Percentiles rank a stretch among this genome's conserved stretches.
Conservation (phyloP, 257 asterid genomes). For the Nicotiana benthamiana region DNA sequence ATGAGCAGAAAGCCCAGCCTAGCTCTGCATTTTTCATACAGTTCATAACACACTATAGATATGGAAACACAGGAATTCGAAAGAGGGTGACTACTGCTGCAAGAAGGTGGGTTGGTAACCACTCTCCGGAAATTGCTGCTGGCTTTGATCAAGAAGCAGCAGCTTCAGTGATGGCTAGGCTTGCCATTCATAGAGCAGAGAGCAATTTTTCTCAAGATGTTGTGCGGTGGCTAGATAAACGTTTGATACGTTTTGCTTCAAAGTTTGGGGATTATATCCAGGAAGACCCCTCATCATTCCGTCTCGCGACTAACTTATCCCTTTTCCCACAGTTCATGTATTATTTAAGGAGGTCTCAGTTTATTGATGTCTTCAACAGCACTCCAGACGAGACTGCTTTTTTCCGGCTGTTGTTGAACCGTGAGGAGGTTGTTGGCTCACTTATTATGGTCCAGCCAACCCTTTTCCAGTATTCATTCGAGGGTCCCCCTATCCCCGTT, state of each 20-base stretch:
- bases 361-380: slow-evolving; percentile 75
- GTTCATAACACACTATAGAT: slow-evolving; percentile 68
- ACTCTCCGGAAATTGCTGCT: slow-evolving; percentile 62
- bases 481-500: slow-evolving; percentile 89
- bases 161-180: slow-evolving; percentile 83
- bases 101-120: slow-evolving; percentile 79
- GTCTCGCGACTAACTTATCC: slow-evolving; percentile 69
- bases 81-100: slow-evolving; percentile 93
- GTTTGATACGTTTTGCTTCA: slow-evolving; percentile 57
- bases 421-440: slow-evolving; percentile 79
- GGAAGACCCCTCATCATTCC: slow-evolving; percentile 86
- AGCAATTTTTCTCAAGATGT: slow-evolving; percentile 43
- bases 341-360: slow-evolving; percentile 81
- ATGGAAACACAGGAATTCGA: slow-evolving; percentile 56
- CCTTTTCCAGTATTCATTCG: slow-evolving; percentile 79
- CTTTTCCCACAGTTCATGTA: slow-evolving; percentile 90
- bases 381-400: slow-evolving; percentile 89
- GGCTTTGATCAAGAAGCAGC: slow-evolving; percentile 98
- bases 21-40: slow-evolving; percentile 76
- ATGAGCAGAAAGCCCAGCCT: slow-evolving; percentile 54
- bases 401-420: slow-evolving; percentile 69
- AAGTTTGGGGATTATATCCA: slow-evolving; percentile 80
- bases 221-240: slow-evolving; percentile 74
- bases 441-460: slow-evolving; percentile 96
- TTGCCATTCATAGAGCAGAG: slow-evolving; percentile 53